Evolutionary conservation across 2,329 filamentous ascomycete genomes (phyloP), one percentile per base, ranked within the genome.

Genomic region (Sordariomycetes sp.): DNA sequence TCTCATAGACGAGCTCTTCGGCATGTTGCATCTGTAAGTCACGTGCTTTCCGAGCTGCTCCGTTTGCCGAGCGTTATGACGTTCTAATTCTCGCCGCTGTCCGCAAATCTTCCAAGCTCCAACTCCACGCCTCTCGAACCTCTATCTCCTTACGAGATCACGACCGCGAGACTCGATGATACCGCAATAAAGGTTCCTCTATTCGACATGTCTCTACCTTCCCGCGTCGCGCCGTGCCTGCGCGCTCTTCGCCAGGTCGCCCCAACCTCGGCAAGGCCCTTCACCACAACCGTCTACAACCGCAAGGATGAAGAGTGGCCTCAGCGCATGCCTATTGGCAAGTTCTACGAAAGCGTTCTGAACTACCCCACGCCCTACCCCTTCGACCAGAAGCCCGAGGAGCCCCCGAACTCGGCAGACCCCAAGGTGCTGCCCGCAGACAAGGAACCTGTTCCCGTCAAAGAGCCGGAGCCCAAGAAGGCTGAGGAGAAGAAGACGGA

Each of bases 301-400:
- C 27, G 35, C 25, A 34, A 37, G 6, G 38, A 42, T 10, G 47
- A 57, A 30, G 44, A 48, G 16, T 58, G 55, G 55, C 55, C 54
- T 4, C 57, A 60, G 23, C 40, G 43, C n/a, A 55, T 58, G 12
- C 72, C 74, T 1, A 57, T 77, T 1, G 75, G 75, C 1, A 51
- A 59, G 24, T 80, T 75, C 57, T 80, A 80, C 53, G 65, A 75
- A 42, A 53, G 59, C n/a, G 65, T 79, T 17, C 59, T 79, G 29
- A 57, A 62, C 32, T 57, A 55, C 5, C 66, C 68, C 0, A 55
- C 59, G 8, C 61, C 61, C 2, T 44, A 61, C 57, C 34, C 57
- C 45, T 42, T 38, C 32, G 44, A 53, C 8, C 45, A 51, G 23
- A 70, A 70, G 45, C 61, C 60, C 30, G 61, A 70, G 42, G 52